Percentiles rank a stretch among this genome's conserved stretches.
Evolutionary conservation across 169 alveolate genomes (phyloP).

Genomic region (Hepatocystis sp.): DNA sequence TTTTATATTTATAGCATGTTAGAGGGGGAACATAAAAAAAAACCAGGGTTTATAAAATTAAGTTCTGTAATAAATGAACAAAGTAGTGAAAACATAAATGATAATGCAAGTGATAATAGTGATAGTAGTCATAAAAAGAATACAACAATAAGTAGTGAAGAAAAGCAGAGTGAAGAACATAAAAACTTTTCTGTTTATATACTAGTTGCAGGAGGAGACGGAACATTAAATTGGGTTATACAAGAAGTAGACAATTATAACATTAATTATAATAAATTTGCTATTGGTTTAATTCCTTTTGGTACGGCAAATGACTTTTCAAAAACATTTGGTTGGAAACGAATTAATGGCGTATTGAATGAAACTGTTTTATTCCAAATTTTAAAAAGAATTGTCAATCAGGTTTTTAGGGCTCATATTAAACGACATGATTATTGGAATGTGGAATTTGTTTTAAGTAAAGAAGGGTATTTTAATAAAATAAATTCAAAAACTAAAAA

Average conservation of each 20-base stretch:
- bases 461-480: constrained; percentile 89
- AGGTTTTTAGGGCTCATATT: constrained; percentile 84
- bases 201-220: constrained; percentile 97
- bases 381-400: constrained; percentile 83
- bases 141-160: not conserved
- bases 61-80: constrained; percentile 26
- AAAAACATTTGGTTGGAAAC: constrained; percentile 92
- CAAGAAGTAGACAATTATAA: constrained; percentile 87
- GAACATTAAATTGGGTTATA: constrained; percentile 95
- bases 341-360: constrained; percentile 82
- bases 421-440: constrained; percentile 93
- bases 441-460: constrained; percentile 86
- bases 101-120: constrained; percentile 1
- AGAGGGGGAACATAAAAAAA: constrained; percentile 87
- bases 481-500: constrained; percentile 81
- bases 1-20: constrained; percentile 79
- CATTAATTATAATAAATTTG: constrained; percentile 83
- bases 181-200: constrained; percentile 31
- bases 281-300: constrained; percentile 93
- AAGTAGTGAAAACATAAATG: constrained; percentile 13
- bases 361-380: constrained; percentile 85
- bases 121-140: constrained; percentile 17
- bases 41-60: constrained; percentile 84
- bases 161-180: not conserved
- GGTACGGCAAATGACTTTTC: constrained; percentile 98